Conservation (phyloP, 371 early-diverging fungal species). For the Lichtheimia corymbifera region DNA sequence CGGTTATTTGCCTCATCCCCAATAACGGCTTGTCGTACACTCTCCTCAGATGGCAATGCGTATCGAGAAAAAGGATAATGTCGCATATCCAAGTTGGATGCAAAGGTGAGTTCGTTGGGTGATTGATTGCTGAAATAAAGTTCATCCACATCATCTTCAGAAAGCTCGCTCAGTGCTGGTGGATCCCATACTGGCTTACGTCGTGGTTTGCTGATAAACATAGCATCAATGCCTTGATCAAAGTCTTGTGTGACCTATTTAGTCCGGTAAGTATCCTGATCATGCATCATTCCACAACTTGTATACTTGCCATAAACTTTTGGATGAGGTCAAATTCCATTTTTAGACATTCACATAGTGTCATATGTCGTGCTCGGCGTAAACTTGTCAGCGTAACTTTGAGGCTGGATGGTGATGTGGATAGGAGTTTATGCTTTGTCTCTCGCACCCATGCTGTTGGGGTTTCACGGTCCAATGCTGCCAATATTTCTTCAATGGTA, state of each 20-base stretch:
- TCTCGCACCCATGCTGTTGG: slow-evolving; percentile 69
- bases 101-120: slow-evolving; percentile 33
- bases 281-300: slow-evolving; percentile 29
- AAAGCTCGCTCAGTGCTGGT: background rate
- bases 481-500: slow-evolving; percentile 80
- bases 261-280: slow-evolving; percentile 30
- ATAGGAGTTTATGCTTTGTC: slow-evolving; percentile 66
- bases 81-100: slow-evolving; percentile 28
- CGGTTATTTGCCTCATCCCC: slow-evolving; percentile 56
- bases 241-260: slow-evolving; percentile 30
- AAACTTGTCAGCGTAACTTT: slow-evolving; percentile 83
- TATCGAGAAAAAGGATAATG: slow-evolving; percentile 76
- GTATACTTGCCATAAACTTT: slow-evolving; percentile 55
- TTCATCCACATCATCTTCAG: slow-evolving; percentile 55
- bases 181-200: slow-evolving; percentile 18
- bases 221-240: slow-evolving; percentile 46
- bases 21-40: slow-evolving; percentile 61
- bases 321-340: slow-evolving; percentile 85
- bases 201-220: slow-evolving; percentile 23
- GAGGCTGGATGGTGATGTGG: slow-evolving; percentile 84
- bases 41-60: slow-evolving; percentile 78
- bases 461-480: slow-evolving; percentile 70
- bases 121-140: slow-evolving; percentile 57
- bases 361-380: slow-evolving; percentile 63
- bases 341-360: slow-evolving; percentile 76